Base-by-base conservation (phyloP, 495 filamentous ascomycete species). In the Aspergillus sclerotiicarbonarius region DNA sequence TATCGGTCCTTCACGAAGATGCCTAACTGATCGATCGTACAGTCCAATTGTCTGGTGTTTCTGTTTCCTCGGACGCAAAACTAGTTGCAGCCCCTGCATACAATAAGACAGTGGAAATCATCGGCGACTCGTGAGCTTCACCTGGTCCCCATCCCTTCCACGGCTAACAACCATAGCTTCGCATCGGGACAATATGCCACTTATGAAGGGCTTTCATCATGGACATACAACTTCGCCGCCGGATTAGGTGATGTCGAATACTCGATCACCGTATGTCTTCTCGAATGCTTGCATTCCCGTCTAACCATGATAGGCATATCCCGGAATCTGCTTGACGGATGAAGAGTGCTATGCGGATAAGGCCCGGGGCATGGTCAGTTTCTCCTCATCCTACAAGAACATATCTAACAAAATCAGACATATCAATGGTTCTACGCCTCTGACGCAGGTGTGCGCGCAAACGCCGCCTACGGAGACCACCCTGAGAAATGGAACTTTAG, bases 381-480 rank as follows among this genome's bases (percentile, higher is more conserved):
- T 16, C n/a, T 20, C 19, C 15, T 15, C 12, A 29, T 8, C 0
- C 2, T 45, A 20, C 8, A 4, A 8, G 0, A 20, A 8, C 1
- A 20, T 20, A 15, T 56, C 61, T 65, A 51, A 64, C 32, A 6
- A 12, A 8, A 6, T 1, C 73, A 87, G 64, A 73, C 73, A 16
- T 81, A 86, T 62, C 86, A 88, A 69, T 90, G 85, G 85, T 84
- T 84, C 60, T 83, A 81, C 25, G 83, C 85, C 0, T 82, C 82
- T 0, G 86, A 89, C 61, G 83, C 80, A 1, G 80, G 78, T 48
- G 71, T 67, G 35, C 78, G 86, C 18, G 82, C 82, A 0, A 56
- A 61, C 7, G 61, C 72, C 16, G 76, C 82, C 10, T 83, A 79
- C 60, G 83, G 80, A 56, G 74, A 78, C 30, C 71, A 80, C 2